Conservation (phyloP, 345 rosid genomes). For the Ceriops decandra region DNA sequence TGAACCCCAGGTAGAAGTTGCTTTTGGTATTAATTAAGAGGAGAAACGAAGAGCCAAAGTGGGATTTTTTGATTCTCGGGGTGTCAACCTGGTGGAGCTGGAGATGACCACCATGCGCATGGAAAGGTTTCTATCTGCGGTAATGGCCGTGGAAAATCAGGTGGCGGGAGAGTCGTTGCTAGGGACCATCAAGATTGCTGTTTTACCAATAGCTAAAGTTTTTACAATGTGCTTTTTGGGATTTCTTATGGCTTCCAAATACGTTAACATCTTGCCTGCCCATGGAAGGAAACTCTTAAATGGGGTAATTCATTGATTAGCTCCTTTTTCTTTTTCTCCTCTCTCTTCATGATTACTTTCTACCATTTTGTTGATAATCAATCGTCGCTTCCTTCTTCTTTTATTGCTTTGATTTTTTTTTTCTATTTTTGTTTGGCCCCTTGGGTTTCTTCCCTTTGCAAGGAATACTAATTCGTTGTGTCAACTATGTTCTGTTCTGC, state of each 20-base stretch:
- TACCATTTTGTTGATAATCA: too few relatives aligned
- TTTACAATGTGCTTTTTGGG: constrained; percentile 94
- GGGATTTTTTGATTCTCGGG: neutral
- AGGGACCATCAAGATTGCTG: constrained; percentile 74
- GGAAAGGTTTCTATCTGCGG: constrained; percentile 39
- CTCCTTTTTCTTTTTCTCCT: too few relatives aligned
- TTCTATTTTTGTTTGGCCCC: too few relatives aligned
- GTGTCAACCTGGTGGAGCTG: neutral
- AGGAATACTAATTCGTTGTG: neutral
- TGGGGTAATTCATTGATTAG: constrained; percentile 49
- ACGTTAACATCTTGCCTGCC: constrained; percentile 86
- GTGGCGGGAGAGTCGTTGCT: constrained; percentile 54
- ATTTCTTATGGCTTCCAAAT: constrained; percentile 95
- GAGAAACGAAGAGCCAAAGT: too few relatives aligned
- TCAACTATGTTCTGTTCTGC: constrained; percentile 22
- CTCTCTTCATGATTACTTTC: neutral
- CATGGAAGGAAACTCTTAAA: constrained; percentile 83
- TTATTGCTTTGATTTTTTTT: neutral
- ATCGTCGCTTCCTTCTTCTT: neutral
- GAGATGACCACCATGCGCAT: constrained; percentile 14
- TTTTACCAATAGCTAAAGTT: constrained; percentile 92
- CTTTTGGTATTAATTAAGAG: too few relatives aligned
- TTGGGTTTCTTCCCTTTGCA: too few relatives aligned
- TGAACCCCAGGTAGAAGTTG: too few relatives aligned
- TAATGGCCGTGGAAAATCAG: constrained; percentile 27